These are phyloP conservation scores for Agaricus subrufescens DNA, from an alignment of 768 basidiomycete species.

Conservation along the genomic window DNA sequence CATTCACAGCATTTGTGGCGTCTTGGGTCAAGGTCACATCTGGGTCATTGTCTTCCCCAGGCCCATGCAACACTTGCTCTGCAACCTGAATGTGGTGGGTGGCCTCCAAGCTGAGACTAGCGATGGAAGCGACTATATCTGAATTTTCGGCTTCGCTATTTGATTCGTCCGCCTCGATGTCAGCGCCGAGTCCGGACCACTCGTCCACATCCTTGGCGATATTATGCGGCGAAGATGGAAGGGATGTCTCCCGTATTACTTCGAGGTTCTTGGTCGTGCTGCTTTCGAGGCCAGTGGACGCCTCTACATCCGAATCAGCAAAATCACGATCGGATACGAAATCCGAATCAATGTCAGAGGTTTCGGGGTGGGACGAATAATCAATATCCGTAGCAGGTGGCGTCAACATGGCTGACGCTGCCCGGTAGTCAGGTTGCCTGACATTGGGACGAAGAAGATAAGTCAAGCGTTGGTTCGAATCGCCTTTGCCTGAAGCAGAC, in stretches of 20 bases:
- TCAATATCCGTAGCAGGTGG: slow-evolving; percentile 71
- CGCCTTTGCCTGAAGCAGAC: slow-evolving; percentile 47
- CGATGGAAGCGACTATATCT: background rate
- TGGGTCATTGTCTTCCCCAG: slow-evolving; percentile 5
- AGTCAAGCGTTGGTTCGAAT: slow-evolving; percentile 57
- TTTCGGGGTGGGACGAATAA: slow-evolving; percentile 44
- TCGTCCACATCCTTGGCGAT: slow-evolving; percentile 7
- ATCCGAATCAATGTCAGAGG: slow-evolving; percentile 45
- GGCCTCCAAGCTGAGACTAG: background rate
- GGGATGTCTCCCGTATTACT: slow-evolving; percentile 23
- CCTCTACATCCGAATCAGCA: slow-evolving; percentile 39
- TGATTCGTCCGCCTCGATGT: slow-evolving; percentile 14
- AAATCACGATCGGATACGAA: slow-evolving; percentile 45
- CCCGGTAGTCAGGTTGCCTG: slow-evolving; percentile 49
- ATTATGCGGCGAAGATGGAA: slow-evolving; percentile 15
- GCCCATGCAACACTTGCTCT: background rate
- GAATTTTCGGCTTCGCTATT: slow-evolving; percentile 10
- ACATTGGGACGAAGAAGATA: slow-evolving; percentile 79
- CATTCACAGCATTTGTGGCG: background rate
- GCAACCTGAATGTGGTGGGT: background rate
- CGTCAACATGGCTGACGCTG: slow-evolving; percentile 48
- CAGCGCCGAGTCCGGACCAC: slow-evolving; percentile 15
- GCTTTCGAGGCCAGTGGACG: slow-evolving; percentile 27
- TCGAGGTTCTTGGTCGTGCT: slow-evolving; percentile 1
- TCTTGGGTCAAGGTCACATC: slow-evolving; percentile 12